A percentile compares a stretch with the other conserved stretches of the same genome.
These are phyloP conservation scores for Echria macrotheca DNA, from an alignment of 495 filamentous ascomycete genomes.

Conservation along the genomic window DNA sequence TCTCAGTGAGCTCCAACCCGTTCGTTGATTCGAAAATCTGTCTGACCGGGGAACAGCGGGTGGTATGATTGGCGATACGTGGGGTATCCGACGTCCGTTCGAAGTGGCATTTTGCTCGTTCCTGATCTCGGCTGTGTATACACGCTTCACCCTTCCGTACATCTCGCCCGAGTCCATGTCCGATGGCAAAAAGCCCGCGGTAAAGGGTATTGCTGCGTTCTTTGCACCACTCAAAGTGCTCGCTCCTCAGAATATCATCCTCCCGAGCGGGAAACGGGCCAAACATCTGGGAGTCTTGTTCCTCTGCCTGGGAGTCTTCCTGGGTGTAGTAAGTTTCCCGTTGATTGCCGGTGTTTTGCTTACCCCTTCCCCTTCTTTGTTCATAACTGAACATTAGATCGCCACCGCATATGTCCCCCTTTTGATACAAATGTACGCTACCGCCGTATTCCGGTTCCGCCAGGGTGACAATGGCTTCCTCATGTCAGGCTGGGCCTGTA, in stretches of 20 bases:
- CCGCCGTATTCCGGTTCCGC: slow-evolving; percentile 47
- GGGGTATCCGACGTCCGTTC: slow-evolving; percentile 48
- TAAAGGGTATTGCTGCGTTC: slow-evolving; percentile 37
- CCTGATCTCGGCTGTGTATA: slow-evolving; percentile 35
- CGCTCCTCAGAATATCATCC: slow-evolving; percentile 38
- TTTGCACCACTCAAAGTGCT: slow-evolving; percentile 52
- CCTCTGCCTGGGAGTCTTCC: slow-evolving; percentile 49
- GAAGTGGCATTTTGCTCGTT: slow-evolving; percentile 46
- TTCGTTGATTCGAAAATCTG: not conserved
- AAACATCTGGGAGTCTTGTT: slow-evolving; percentile 48
- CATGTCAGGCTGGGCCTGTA: slow-evolving; percentile 46
- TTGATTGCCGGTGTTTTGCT: no score
- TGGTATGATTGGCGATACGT: slow-evolving; percentile 46
- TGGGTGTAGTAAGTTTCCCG: slow-evolving; percentile 48
- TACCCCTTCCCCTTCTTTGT: not conserved
- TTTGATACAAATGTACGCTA: slow-evolving; percentile 50
- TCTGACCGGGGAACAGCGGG: slow-evolving; percentile 30
- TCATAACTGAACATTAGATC: slow-evolving; percentile 24
- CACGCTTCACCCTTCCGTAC: slow-evolving; percentile 32
- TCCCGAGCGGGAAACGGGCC: slow-evolving; percentile 34
- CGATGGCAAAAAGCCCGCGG: slow-evolving; percentile 24
- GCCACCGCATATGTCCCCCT: slow-evolving; percentile 51
- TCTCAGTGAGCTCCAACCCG: slow-evolving; percentile 30
- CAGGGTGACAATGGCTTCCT: slow-evolving; percentile 49
- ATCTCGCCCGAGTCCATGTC: slow-evolving; percentile 33